These are phyloP conservation scores for Penicillium nordicum DNA, from an alignment of 2,329 filamentous ascomycete species.

Conservation along the genomic window DNA sequence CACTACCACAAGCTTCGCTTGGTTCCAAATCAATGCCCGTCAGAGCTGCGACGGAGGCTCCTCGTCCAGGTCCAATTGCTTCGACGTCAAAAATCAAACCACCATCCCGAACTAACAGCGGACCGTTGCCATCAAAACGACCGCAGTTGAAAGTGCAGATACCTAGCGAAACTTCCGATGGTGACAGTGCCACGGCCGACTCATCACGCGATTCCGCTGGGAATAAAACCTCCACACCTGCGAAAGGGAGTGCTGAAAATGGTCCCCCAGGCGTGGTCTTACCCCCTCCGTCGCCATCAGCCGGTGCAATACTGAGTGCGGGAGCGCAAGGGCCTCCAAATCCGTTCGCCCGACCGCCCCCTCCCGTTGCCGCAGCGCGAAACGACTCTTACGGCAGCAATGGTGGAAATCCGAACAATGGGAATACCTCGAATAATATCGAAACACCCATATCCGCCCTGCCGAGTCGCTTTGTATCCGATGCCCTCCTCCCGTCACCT, in stretches of 20 bases:
- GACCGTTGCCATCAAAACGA: slow-evolving; percentile 64
- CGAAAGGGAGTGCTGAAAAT: slow-evolving; percentile 51
- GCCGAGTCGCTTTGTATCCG: slow-evolving; percentile 84
- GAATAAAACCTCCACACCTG: slow-evolving; percentile 57
- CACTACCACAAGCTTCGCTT: slow-evolving; percentile 42
- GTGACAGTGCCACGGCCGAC: slow-evolving; percentile 68
- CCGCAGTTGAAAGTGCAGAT: slow-evolving; percentile 92
- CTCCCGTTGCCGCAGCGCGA: slow-evolving; percentile 51
- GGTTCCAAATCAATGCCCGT: slow-evolving; percentile 60
- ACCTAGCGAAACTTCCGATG: slow-evolving; percentile 81
- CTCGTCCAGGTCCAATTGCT: slow-evolving; percentile 54
- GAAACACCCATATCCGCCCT: slow-evolving; percentile 91
- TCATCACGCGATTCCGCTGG: slow-evolving; percentile 63
- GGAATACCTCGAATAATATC: slow-evolving; percentile 34
- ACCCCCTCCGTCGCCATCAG: slow-evolving; percentile 88
- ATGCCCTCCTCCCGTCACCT: slow-evolving; percentile 83
- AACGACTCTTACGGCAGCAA: slow-evolving; percentile 43
- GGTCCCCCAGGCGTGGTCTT: slow-evolving; percentile 72
- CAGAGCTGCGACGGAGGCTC: slow-evolving; percentile 48
- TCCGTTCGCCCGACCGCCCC: slow-evolving; percentile 84
- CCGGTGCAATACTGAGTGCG: slow-evolving; percentile 79
- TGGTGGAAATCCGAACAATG: slow-evolving; percentile 10
- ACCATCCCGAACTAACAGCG: slow-evolving; percentile 74
- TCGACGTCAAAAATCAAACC: slow-evolving; percentile 68
- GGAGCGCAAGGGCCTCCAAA: slow-evolving; percentile 91